Evolutionary conservation across 208 protist genomes (phyloP).

Genomic region (Acanthamoeba triangularis): DNA sequence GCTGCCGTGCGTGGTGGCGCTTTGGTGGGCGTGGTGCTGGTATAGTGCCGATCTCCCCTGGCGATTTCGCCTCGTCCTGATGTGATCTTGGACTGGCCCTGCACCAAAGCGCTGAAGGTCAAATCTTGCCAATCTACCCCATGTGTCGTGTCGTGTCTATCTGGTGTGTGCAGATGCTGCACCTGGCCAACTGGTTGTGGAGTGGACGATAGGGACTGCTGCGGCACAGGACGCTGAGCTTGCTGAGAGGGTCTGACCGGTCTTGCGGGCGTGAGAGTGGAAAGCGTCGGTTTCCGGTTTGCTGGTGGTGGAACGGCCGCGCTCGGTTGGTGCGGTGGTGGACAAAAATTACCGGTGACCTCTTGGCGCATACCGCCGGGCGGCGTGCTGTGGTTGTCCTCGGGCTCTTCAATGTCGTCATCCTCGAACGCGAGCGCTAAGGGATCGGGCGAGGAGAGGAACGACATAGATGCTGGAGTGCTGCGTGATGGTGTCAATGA

Average conservation of each 20-base stretch:
- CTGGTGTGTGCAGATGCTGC: not conserved
- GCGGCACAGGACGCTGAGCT: not conserved
- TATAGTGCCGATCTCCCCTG: not conserved
- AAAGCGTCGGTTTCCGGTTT: not conserved
- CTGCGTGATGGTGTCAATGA: not conserved
- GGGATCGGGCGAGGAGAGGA: not conserved
- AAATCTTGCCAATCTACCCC: too few species aligned
- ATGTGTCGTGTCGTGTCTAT: too few species aligned
- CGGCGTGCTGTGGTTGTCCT: not conserved
- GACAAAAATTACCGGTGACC: not conserved
- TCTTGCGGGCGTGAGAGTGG: not conserved
- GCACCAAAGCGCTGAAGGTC: too few species aligned
- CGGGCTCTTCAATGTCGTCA: not conserved
- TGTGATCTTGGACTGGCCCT: too few species aligned
- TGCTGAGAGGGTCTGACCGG: too few species aligned
- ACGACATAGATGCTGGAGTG: not conserved
- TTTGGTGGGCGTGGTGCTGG: not conserved
- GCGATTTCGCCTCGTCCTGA: not conserved
- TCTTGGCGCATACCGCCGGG: not conserved
- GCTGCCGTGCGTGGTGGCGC: not conserved
- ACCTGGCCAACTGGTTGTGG: not conserved
- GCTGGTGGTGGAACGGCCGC: not conserved
- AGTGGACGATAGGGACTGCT: not conserved
- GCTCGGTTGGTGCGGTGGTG: not conserved
- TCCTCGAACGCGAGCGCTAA: constrained; percentile 6